Conservation (phyloP, 1,284 basidiomycete genomes). For the Apiotrichum siamense region DNA sequence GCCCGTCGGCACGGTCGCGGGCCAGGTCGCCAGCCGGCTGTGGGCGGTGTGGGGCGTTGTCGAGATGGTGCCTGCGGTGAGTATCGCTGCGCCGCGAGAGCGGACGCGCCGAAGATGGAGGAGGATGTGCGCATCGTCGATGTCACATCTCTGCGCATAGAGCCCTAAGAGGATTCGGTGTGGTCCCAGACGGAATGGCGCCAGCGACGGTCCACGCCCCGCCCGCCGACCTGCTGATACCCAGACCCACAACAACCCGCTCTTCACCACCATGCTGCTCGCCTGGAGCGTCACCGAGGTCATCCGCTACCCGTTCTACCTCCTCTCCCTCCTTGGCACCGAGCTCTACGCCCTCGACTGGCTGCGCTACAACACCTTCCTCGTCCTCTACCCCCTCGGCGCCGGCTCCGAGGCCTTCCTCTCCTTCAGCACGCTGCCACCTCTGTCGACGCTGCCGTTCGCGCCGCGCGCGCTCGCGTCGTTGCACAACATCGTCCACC, state of each 20-base stretch:
- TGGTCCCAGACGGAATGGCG: background rate
- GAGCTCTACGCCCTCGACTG: conserved; percentile 46
- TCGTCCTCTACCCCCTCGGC: conserved; percentile 84
- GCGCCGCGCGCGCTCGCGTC: conserved; percentile 18
- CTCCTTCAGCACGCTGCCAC: conserved; percentile 70
- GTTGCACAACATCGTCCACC: conserved; percentile 19
- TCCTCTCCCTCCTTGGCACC: conserved; percentile 58
- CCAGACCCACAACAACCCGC: conserved; percentile 65
- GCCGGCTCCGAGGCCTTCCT: conserved; percentile 85
- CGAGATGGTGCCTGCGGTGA: conserved; percentile 52
- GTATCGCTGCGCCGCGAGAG: conserved; percentile 41
- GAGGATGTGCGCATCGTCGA: background rate
- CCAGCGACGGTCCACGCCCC: background rate
- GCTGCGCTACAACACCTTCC: conserved; percentile 81
- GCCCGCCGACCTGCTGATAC: background rate
- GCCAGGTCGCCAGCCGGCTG: conserved; percentile 82
- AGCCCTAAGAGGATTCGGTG: background rate
- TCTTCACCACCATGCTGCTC: conserved; percentile 86
- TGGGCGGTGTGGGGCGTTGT: conserved; percentile 82
- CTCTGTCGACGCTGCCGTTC: conserved; percentile 43
- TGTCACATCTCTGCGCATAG: background rate
- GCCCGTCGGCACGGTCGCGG: conserved; percentile 69
- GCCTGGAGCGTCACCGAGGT: conserved; percentile 92
- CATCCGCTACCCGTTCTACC: conserved; percentile 88
- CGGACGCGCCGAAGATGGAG: background rate